These are phyloP conservation scores for Collybia nuda DNA, from an alignment of 768 basidiomycete species.

Conservation along the genomic window DNA sequence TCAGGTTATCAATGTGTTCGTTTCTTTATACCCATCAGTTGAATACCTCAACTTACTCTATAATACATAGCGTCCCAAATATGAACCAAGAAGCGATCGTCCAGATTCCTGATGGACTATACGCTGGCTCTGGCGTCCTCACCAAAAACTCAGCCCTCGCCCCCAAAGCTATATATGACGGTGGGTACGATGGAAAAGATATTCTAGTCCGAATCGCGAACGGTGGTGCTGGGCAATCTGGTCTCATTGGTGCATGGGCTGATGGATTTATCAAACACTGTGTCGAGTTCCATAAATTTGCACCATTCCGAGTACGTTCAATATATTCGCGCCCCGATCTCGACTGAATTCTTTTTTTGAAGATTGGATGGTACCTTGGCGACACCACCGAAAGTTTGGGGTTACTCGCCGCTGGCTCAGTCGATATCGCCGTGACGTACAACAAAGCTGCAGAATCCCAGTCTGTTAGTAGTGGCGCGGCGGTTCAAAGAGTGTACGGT, in stretches of 20 bases:
- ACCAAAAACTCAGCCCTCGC: neutral
- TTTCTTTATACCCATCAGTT: too few relatives aligned
- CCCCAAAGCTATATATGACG: slow-evolving; percentile 35
- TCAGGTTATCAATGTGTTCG: too few relatives aligned
- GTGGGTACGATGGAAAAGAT: slow-evolving; percentile 30
- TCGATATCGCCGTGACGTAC: slow-evolving; percentile 54
- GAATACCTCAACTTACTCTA: too few relatives aligned
- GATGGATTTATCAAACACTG: slow-evolving; percentile 42
- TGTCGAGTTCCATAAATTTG: slow-evolving; percentile 25
- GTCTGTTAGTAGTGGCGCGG: slow-evolving; percentile 24
- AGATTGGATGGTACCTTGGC: slow-evolving; percentile 60
- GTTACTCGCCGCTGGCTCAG: slow-evolving; percentile 36
- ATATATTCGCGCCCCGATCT: neutral
- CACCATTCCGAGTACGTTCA: slow-evolving; percentile 30
- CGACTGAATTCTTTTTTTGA: neutral
- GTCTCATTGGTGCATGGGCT: slow-evolving; percentile 47
- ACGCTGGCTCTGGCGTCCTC: too few relatives aligned
- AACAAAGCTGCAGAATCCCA: slow-evolving; percentile 49
- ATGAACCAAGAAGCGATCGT: too few relatives aligned
- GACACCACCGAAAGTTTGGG: slow-evolving; percentile 53
- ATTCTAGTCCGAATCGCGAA: slow-evolving; percentile 47
- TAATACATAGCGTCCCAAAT: too few relatives aligned
- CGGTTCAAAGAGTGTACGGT: slow-evolving; percentile 36
- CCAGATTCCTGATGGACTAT: too few relatives aligned
- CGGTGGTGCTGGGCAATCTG: slow-evolving; percentile 52